Evolutionary conservation across 805 yeast genomes (phyloP).

Genomic region (Brettanomyces naardenensis): DNA sequence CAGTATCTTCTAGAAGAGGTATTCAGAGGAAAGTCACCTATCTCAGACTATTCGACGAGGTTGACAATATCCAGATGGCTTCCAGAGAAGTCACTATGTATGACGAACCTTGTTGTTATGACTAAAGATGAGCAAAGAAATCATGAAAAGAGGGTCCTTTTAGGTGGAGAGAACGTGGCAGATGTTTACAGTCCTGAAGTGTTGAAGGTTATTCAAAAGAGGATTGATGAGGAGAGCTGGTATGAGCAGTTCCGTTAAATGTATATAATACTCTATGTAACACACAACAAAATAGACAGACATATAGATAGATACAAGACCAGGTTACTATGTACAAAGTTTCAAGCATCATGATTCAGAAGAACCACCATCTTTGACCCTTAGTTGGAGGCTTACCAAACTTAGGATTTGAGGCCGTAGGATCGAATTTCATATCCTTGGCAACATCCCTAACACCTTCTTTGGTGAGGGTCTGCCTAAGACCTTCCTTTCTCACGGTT

Average conservation of each 20-base stretch:
- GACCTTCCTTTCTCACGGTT: slow-evolving; percentile 19
- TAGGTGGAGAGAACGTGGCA: slow-evolving; percentile 53
- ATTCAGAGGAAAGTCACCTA: slow-evolving; percentile 85
- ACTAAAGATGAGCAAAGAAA: slow-evolving; percentile 77
- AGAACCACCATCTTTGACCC: slow-evolving; percentile 61
- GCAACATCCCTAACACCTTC: slow-evolving; percentile 17
- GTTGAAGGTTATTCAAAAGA: slow-evolving; percentile 43
- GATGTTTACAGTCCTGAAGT: slow-evolving; percentile 61
- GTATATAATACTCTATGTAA: background rate
- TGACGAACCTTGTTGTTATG: slow-evolving; percentile 79
- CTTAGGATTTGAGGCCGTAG: slow-evolving; percentile 36
- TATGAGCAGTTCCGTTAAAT: slow-evolving; percentile 46
- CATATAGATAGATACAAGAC: background rate
- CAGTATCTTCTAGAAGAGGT: slow-evolving; percentile 86
- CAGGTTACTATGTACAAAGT: slow-evolving; percentile 1
- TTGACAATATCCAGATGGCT: slow-evolving; percentile 83
- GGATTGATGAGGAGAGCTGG: slow-evolving; percentile 70
- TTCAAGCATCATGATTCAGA: slow-evolving; percentile 26
- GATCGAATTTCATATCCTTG: slow-evolving; percentile 17
- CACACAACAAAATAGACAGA: background rate
- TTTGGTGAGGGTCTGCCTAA: slow-evolving; percentile 17
- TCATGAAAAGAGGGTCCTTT: slow-evolving; percentile 72
- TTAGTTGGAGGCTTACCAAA: slow-evolving; percentile 48
- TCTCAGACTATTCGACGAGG: slow-evolving; percentile 75
- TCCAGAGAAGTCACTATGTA: slow-evolving; percentile 50